Evolutionary conservation across 2,329 filamentous ascomycete species (phyloP), one percentile per base, ranked within the genome.

Genomic region (Epichloe coenophiala): DNA sequence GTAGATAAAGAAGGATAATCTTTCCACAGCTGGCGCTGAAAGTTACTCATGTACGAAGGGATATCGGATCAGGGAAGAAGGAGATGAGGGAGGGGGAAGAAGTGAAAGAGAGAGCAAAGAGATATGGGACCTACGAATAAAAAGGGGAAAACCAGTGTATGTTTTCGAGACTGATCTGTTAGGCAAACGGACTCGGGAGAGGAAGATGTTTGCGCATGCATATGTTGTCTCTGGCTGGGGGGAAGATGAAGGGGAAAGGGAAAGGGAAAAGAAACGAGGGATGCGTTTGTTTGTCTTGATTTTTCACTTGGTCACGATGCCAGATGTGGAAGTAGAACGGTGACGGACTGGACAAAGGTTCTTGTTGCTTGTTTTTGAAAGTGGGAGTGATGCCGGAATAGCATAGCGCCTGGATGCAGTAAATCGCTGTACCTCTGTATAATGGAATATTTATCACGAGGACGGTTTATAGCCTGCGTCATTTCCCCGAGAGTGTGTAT

Each of bases 401-500:
- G 50, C 50, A 52, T 52, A 49, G 47, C 47, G 47, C 36, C 42
- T 36, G 42, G 38, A 45, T 39, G 47, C 37, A 49, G 50, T 40
- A 5, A 49, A 52, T 52, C 12, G 46, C 46, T 52, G 50, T 51
- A 48, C 37, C 37, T 50, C 36, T 50, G 48, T 45, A 40, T 33
- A 49, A 44, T 12, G 8, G 15, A 36, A 17, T 17, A 12, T 43
- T 15, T 13, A 31, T 27, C 19, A 27, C 12, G 19, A 27, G 40
- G 27, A 43, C 27, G 1, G 9, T 9, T 31, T 4, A 11, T 11
- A 31, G 3, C 27, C 9, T 11, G 27, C 27, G 27, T 31, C 3
- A 31, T 31, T 31, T 11, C 27, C 27, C 27, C 27, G 27, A 31
- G 27, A 31, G 17, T 17, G 17, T 4, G 27, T 31, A 11, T 31